Conservation (phyloP, 2,329 filamentous ascomycete species). For the Colletotrichum orbiculare region DNA sequence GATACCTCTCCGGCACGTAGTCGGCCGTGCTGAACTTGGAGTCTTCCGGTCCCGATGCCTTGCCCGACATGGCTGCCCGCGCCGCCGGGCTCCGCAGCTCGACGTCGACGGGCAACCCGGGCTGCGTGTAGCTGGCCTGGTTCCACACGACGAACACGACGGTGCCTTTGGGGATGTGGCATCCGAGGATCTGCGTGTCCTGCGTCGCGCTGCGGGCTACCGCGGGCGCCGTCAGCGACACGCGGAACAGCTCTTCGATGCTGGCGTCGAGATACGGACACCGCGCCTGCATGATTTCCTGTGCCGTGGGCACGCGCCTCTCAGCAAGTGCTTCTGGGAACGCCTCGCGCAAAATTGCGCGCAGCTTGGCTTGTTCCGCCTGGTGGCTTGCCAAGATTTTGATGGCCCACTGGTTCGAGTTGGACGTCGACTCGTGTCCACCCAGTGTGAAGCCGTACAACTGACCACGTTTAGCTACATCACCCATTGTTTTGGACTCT, state of each 20-base stretch:
- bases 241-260: constrained; percentile 45
- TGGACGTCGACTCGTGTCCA: constrained; percentile 43
- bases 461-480: constrained; percentile 17
- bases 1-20: constrained; percentile 53
- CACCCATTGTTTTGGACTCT: no score
- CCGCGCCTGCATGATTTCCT: constrained; percentile 39
- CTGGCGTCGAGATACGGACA: constrained; percentile 45
- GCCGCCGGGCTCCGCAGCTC: constrained; percentile 38
- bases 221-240: constrained; percentile 39
- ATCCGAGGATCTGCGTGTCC: constrained; percentile 43
- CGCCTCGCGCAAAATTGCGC: constrained; percentile 37
- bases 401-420: constrained; percentile 40
- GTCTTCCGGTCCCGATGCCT: constrained; percentile 41
- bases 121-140: constrained; percentile 42
- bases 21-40: constrained; percentile 37
- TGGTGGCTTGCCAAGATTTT: constrained; percentile 40
- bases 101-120: constrained; percentile 43
- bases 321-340: constrained; percentile 35
- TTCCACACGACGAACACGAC: constrained; percentile 32
- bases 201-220: constrained; percentile 41
- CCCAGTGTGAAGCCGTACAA: constrained; percentile 43
- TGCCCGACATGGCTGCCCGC: constrained; percentile 37
- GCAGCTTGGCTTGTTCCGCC: constrained; percentile 42
- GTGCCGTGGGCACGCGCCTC: constrained; percentile 38
- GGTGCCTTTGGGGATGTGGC: constrained; percentile 43